A percentile compares a stretch with the other conserved stretches of the same genome.
Evolutionary conservation across 805 yeast genomes (phyloP).

Genomic region (Suhomyces kilbournensis): DNA sequence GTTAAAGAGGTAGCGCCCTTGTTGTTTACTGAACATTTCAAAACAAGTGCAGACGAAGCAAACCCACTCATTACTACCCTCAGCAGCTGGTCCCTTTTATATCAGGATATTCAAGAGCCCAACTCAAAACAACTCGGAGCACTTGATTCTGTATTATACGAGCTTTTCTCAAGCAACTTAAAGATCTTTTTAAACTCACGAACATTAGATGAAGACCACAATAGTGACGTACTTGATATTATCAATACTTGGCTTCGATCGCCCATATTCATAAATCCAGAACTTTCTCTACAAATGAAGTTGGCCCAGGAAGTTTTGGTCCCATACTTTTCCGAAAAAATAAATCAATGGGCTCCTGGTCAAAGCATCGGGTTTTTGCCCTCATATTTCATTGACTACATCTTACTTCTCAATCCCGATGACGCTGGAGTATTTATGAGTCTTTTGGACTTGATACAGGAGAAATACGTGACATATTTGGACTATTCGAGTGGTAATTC

Average conservation of each 20-base stretch:
- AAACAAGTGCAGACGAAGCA: slow-evolving; percentile 2
- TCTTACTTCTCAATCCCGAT: slow-evolving; percentile 12
- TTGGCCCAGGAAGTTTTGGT: slow-evolving; percentile 16
- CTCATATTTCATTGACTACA: slow-evolving; percentile 19
- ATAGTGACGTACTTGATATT: slow-evolving; percentile 8
- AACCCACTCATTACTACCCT: slow-evolving; percentile 7
- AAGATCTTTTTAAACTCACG: not conserved
- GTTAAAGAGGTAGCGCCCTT: slow-evolving; percentile 1
- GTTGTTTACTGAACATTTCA: slow-evolving; percentile 10
- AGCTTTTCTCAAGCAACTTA: slow-evolving; percentile 1
- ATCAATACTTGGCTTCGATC: slow-evolving; percentile 15
- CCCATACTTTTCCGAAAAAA: slow-evolving; percentile 13
- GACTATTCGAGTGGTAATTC: not conserved
- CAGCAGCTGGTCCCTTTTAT: slow-evolving; percentile 14
- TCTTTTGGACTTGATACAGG: slow-evolving; percentile 2
- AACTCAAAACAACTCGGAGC: slow-evolving; percentile 1
- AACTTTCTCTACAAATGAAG: slow-evolving; percentile 10
- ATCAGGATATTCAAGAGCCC: slow-evolving; percentile 7
- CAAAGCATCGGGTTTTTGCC: slow-evolving; percentile 6
- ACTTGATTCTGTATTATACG: slow-evolving; percentile 21
- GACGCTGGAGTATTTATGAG: slow-evolving; percentile 6
- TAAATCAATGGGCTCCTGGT: slow-evolving; percentile 18
- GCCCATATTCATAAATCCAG: slow-evolving; percentile 13
- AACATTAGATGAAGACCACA: slow-evolving; percentile 1
- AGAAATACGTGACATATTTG: slow-evolving; percentile 12